Percentiles rank a stretch among this genome's conserved stretches.
Conservation (phyloP, 371 early-diverging fungal genomes). For the Mucor mucedo region DNA sequence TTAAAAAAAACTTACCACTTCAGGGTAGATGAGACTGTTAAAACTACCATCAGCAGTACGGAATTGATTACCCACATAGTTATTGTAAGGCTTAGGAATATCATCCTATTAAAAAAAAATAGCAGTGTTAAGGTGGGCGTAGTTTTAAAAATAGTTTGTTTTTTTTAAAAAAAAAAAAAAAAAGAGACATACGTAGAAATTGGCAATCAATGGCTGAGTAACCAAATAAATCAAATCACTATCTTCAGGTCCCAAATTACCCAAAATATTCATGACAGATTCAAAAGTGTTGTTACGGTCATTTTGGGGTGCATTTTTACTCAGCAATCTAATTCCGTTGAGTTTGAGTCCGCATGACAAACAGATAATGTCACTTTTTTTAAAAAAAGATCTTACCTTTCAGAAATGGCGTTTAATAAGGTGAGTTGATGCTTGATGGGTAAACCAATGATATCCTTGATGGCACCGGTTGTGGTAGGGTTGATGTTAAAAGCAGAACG, state of each 20-base stretch:
- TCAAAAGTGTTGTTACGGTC: slow-evolving; percentile 54
- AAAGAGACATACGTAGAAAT: slow-evolving; percentile 33
- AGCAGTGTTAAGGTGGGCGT: too few species aligned
- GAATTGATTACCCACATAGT: slow-evolving; percentile 46
- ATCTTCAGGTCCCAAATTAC: slow-evolving; percentile 37
- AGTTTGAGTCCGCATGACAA: too few species aligned
- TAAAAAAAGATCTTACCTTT: slow-evolving; percentile 31
- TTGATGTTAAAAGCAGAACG: slow-evolving; percentile 33
- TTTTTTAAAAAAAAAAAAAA: too few species aligned
- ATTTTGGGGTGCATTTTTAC: slow-evolving; percentile 40
- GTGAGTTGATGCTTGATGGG: slow-evolving; percentile 36
- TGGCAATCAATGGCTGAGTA: slow-evolving; percentile 35
- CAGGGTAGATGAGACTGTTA: slow-evolving; percentile 47
- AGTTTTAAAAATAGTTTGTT: neutral
- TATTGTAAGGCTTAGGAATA: slow-evolving; percentile 45
- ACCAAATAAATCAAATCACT: slow-evolving; percentile 35
- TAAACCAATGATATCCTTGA: slow-evolving; percentile 36
- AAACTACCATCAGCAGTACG: slow-evolving; percentile 57
- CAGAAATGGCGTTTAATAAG: slow-evolving; percentile 32
- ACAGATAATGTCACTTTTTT: too few species aligned
- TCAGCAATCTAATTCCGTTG: slow-evolving; percentile 24
- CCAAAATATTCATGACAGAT: slow-evolving; percentile 47
- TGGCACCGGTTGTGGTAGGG: slow-evolving; percentile 31
- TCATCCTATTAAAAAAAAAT: slow-evolving; percentile 35
- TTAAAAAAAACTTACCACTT: slow-evolving; percentile 35